These are phyloP conservation scores for Capronia americana DNA, from an alignment of 2,329 filamentous ascomycete species.

Conservation along the genomic window DNA sequence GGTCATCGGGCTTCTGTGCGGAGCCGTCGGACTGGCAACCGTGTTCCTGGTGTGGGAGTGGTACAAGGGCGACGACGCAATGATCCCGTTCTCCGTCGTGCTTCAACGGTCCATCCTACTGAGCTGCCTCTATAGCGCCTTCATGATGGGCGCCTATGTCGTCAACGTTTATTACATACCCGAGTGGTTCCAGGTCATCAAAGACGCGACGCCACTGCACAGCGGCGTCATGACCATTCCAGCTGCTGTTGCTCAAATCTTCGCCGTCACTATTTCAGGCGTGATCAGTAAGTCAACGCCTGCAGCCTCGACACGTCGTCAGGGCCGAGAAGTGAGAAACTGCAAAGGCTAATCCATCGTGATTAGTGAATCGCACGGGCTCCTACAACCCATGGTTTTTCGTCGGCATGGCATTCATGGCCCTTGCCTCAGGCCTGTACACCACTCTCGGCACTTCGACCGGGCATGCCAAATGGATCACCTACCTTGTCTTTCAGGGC, in stretches of 20 bases:
- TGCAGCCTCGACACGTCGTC: no score
- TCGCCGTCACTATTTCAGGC: slow-evolving; percentile 28
- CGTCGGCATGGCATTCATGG: slow-evolving; percentile 43
- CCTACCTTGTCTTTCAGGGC: slow-evolving; percentile 48
- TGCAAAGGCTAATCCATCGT: background rate
- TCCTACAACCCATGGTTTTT: slow-evolving; percentile 52
- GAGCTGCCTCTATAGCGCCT: slow-evolving; percentile 38
- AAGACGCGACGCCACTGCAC: slow-evolving; percentile 42
- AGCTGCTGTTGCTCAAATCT: slow-evolving; percentile 30
- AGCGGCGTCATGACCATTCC: slow-evolving; percentile 38
- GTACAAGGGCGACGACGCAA: slow-evolving; percentile 33
- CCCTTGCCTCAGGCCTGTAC: slow-evolving; percentile 47
- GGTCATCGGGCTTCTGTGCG: slow-evolving; percentile 41
- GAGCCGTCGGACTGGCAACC: slow-evolving; percentile 41
- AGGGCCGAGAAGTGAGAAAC: background rate
- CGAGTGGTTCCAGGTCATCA: slow-evolving; percentile 55
- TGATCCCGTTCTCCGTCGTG: slow-evolving; percentile 38
- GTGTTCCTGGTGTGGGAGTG: slow-evolving; percentile 43
- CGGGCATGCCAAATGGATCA: slow-evolving; percentile 47
- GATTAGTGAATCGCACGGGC: slow-evolving; percentile 37
- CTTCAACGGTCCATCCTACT: slow-evolving; percentile 23
- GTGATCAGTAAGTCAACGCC: slow-evolving; percentile 12
- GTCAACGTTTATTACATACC: slow-evolving; percentile 47
- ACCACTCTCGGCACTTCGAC: slow-evolving; percentile 46
- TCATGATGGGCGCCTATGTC: slow-evolving; percentile 41